Evolutionary conservation across 371 early-diverging fungal genomes (phyloP).

Genomic region (Pancytospora epiphaga): DNA sequence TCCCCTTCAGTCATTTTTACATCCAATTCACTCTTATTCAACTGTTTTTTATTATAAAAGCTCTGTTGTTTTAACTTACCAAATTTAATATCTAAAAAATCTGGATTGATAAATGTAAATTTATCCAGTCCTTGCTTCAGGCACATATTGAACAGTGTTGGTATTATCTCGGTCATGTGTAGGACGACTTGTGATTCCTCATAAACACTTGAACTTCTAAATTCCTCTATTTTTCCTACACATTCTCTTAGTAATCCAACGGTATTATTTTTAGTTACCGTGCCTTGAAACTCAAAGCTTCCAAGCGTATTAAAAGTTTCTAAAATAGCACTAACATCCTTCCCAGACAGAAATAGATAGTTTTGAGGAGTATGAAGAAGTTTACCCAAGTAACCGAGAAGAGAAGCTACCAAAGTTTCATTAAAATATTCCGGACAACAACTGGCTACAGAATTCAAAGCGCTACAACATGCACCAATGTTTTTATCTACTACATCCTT

Average conservation of each 20-base stretch:
- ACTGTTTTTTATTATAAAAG: background rate
- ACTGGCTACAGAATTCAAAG: slow-evolving; percentile 9
- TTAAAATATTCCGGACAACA: slow-evolving; percentile 16
- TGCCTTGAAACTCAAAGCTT: background rate
- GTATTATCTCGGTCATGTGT: background rate
- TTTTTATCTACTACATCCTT: slow-evolving; percentile 48
- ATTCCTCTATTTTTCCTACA: background rate
- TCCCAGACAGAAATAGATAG: slow-evolving; percentile 23
- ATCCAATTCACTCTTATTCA: background rate
- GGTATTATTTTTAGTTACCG: background rate
- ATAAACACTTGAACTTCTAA: slow-evolving; percentile 8
- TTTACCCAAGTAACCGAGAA: slow-evolving; percentile 28
- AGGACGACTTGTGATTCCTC: slow-evolving; percentile 15
- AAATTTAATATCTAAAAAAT: background rate
- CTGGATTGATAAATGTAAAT: no score
- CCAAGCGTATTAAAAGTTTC: slow-evolving; percentile 13
- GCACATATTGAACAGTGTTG: background rate
- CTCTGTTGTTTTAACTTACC: background rate
- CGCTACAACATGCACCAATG: slow-evolving; percentile 41
- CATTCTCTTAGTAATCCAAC: slow-evolving; percentile 10
- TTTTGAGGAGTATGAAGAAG: slow-evolving; percentile 25
- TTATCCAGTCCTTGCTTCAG: background rate
- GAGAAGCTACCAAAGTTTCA: slow-evolving; percentile 19
- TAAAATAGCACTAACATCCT: slow-evolving; percentile 24
- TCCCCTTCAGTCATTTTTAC: background rate